Evolutionary conservation across 2,329 filamentous ascomycete genomes (phyloP).

Genomic region (Akanthomyces uredinophilus): DNA sequence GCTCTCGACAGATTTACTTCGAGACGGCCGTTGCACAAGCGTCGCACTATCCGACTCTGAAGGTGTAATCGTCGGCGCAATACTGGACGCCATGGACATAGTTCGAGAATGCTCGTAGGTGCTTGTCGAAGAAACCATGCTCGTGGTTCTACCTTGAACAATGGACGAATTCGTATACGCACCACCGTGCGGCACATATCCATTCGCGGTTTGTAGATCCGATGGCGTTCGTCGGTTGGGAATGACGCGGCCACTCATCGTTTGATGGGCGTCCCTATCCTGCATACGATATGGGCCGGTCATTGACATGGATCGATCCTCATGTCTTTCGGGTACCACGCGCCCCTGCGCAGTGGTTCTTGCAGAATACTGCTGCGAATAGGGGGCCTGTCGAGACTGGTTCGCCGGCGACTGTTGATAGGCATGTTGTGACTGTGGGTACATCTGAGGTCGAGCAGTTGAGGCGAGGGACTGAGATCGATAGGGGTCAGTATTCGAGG

Average conservation of each 20-base stretch:
- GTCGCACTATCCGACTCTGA: constrained; percentile 48
- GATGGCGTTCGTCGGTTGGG: constrained; percentile 58
- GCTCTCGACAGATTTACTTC: constrained; percentile 50
- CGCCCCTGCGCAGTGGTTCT: constrained; percentile 87
- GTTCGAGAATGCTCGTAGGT: constrained; percentile 53
- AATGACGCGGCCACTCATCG: constrained; percentile 88
- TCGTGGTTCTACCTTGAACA: constrained; percentile 54
- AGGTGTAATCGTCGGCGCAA: constrained; percentile 63
- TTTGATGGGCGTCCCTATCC: constrained; percentile 78
- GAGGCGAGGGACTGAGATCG: constrained; percentile 90
- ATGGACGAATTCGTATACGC: constrained; percentile 44
- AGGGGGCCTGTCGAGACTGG: constrained; percentile 73
- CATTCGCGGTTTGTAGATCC: constrained; percentile 35
- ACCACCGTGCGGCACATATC: constrained; percentile 31
- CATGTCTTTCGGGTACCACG: constrained; percentile 83
- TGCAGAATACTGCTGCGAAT: constrained; percentile 57
- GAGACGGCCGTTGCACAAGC: constrained; percentile 53
- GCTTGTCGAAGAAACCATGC: constrained; percentile 53
- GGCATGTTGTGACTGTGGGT: constrained; percentile 56
- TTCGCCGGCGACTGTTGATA: constrained; percentile 64
- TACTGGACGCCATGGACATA: constrained; percentile 90
- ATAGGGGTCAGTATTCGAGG: constrained; percentile 78
- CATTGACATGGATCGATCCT: constrained; percentile 95
- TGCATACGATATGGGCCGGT: constrained; percentile 65
- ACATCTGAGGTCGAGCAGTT: constrained; percentile 66